These are phyloP conservation scores for Xylaria longipes DNA, from an alignment of 495 filamentous ascomycete genomes.

Conservation along the genomic window DNA sequence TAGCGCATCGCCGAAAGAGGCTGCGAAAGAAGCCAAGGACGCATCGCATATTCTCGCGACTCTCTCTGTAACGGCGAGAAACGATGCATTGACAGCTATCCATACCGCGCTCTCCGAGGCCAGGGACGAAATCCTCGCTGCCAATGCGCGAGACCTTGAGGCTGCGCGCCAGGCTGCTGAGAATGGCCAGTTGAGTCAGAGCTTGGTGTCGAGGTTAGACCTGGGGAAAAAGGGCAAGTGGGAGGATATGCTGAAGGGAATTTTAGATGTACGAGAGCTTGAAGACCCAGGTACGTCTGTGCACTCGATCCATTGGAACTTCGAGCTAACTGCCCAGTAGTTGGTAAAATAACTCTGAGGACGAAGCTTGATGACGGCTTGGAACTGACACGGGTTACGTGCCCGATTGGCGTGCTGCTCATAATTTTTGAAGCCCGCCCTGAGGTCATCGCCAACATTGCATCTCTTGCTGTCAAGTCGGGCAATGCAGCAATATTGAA, in stretches of 20 bases:
- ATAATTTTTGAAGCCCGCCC: constrained; percentile 98
- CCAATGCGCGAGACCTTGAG: constrained; percentile 83
- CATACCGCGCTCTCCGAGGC: constrained; percentile 71
- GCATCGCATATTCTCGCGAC: constrained; percentile 74
- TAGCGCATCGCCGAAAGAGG: constrained; percentile 69
- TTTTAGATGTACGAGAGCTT: constrained; percentile 84
- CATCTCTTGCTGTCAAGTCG: constrained; percentile 95
- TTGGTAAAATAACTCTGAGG: constrained; percentile 81
- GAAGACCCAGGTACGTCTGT: constrained; percentile 79
- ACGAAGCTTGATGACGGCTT: constrained; percentile 91
- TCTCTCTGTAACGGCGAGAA: constrained; percentile 68
- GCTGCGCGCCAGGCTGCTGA: constrained; percentile 73
- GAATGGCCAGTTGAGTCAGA: constrained; percentile 77
- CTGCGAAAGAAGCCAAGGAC: constrained; percentile 71
- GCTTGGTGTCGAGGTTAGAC: constrained; percentile 90
- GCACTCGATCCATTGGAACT: background rate
- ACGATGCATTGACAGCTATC: constrained; percentile 83
- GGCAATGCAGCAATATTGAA: constrained; percentile 98
- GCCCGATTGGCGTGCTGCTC: constrained; percentile 92
- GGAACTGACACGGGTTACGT: constrained; percentile 82
- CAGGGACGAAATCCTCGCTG: constrained; percentile 77
- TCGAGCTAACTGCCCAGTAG: constrained; percentile 49
- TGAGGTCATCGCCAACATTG: constrained; percentile 98
- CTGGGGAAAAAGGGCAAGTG: constrained; percentile 86
- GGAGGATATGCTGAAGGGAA: constrained; percentile 97